Conservation (phyloP, 768 basidiomycete species). For the Cyclocybe aegerita region DNA sequence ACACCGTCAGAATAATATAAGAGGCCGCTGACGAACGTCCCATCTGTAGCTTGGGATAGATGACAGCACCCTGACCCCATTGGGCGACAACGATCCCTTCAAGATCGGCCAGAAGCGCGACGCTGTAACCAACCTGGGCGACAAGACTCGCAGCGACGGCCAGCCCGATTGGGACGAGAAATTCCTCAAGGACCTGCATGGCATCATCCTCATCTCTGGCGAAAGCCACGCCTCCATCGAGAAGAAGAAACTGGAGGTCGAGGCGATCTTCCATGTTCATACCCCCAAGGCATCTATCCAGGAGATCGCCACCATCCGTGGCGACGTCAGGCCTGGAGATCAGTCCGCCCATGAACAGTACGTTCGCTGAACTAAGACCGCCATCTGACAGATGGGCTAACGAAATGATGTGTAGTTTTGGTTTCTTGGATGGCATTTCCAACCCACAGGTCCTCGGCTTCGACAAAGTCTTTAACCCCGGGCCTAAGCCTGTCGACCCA, state of each 20-base stretch:
- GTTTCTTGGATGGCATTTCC: conserved; percentile 52
- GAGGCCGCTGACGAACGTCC: no score
- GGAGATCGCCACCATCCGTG: conserved; percentile 34
- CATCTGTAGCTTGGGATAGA: no score
- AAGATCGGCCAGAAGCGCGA: conserved; percentile 38
- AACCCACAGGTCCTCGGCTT: conserved; percentile 47
- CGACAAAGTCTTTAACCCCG: conserved; percentile 31
- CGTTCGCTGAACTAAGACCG: conserved; percentile 6
- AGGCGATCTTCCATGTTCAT: conserved; percentile 32
- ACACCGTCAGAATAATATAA: no score
- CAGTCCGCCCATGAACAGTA: conserved; percentile 48
- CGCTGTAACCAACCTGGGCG: conserved; percentile 34
- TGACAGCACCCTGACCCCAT: no score
- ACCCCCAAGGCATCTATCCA: conserved; percentile 30
- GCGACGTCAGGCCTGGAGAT: conserved; percentile 43
- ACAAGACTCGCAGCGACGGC: conserved; percentile 27
- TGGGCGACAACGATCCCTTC: conserved; percentile 26
- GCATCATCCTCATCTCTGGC: conserved; percentile 50
- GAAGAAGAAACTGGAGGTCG: conserved; percentile 30
- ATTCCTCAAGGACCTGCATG: conserved; percentile 47
- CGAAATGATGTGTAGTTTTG: conserved; percentile 34
- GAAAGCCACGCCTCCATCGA: conserved; percentile 36
- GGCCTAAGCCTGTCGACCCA: conserved; percentile 36
- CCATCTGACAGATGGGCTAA: not conserved
- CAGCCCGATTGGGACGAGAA: conserved; percentile 47